A percentile compares a stretch with the other conserved stretches of the same genome.
These are phyloP conservation scores for Trichoderma brevicompactum DNA, from an alignment of 2,329 filamentous ascomycete genomes.

Conservation along the genomic window DNA sequence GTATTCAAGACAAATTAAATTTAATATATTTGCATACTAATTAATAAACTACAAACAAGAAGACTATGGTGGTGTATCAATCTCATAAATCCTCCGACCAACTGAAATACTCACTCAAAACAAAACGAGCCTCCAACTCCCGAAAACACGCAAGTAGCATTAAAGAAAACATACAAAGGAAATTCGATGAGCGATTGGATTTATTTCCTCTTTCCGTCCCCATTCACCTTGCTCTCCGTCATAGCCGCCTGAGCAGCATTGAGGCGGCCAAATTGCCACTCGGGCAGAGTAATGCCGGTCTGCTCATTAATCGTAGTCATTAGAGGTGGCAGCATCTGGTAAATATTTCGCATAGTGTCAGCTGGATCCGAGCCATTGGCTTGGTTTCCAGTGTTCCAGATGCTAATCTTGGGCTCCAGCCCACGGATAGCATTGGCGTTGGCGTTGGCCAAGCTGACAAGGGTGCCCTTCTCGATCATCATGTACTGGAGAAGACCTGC, in stretches of 20 bases:
- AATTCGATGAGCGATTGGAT: neutral
- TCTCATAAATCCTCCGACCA: neutral
- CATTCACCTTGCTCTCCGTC: conserved; percentile 31
- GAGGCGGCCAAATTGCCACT: conserved; percentile 68
- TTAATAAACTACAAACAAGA: neutral
- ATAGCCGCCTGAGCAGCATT: conserved; percentile 44
- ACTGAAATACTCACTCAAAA: neutral
- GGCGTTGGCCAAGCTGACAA: conserved; percentile 75
- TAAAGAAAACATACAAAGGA: neutral
- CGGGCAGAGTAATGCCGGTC: conserved; percentile 79
- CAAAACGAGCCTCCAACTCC: neutral
- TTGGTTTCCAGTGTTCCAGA: conserved; percentile 73
- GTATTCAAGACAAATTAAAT: neutral
- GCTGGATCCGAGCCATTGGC: conserved; percentile 59
- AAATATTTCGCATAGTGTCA: conserved; percentile 71
- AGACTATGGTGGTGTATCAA: neutral
- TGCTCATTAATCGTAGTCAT: conserved; percentile 87
- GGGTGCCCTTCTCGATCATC: conserved; percentile 84
- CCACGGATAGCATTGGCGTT: conserved; percentile 77
- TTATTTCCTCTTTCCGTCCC: conserved; percentile 16
- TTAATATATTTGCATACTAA: too few species aligned
- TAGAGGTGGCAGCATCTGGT: conserved; percentile 81
- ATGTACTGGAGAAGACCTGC: conserved; percentile 79
- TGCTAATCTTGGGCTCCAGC: conserved; percentile 84
- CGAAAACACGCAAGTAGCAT: neutral